Percentiles rank a stretch among this genome's conserved stretches.
These are phyloP conservation scores for Gremmenia infestans DNA, from an alignment of 2,329 filamentous ascomycete genomes.

Conservation along the genomic window DNA sequence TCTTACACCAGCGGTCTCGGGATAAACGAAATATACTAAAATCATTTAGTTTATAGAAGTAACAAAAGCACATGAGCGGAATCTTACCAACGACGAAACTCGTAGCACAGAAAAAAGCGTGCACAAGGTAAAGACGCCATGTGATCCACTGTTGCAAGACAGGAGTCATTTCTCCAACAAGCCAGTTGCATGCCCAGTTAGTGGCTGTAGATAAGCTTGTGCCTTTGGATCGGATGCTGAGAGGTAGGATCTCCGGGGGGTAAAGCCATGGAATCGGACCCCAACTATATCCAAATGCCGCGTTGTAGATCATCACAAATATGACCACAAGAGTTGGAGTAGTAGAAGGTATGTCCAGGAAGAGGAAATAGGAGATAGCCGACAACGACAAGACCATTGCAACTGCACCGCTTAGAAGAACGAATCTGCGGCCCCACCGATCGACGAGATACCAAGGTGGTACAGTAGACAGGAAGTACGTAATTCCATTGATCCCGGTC, in stretches of 20 bases:
- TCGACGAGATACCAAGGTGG: constrained; percentile 98
- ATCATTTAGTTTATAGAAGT: background rate
- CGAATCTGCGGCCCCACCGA: constrained; percentile 80
- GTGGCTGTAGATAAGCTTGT: constrained; percentile 92
- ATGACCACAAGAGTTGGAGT: constrained; percentile 85
- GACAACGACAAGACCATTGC: constrained; percentile 87
- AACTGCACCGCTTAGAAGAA: constrained; percentile 82
- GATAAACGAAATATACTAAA: constrained; percentile 93
- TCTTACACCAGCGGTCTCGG: constrained; percentile 90
- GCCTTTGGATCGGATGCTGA: constrained; percentile 95
- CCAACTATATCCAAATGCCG: constrained; percentile 95
- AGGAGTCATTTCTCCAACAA: constrained; percentile 92
- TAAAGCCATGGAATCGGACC: constrained; percentile 98
- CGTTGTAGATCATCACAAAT: constrained; percentile 98
- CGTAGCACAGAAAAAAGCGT: constrained; percentile 92
- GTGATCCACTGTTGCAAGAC: constrained; percentile 86
- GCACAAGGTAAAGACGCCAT: constrained; percentile 90
- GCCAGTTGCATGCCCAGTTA: constrained; percentile 98
- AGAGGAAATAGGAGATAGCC: constrained; percentile 91
- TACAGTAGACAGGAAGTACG: constrained; percentile 86
- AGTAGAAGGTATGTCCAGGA: constrained; percentile 70
- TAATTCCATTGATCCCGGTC: constrained; percentile 93
- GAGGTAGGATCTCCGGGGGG: constrained; percentile 93
- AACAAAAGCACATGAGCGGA: background rate
- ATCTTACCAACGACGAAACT: constrained; percentile 91